Conservation (phyloP, 768 basidiomycete species). For the Collybia mongolica region DNA sequence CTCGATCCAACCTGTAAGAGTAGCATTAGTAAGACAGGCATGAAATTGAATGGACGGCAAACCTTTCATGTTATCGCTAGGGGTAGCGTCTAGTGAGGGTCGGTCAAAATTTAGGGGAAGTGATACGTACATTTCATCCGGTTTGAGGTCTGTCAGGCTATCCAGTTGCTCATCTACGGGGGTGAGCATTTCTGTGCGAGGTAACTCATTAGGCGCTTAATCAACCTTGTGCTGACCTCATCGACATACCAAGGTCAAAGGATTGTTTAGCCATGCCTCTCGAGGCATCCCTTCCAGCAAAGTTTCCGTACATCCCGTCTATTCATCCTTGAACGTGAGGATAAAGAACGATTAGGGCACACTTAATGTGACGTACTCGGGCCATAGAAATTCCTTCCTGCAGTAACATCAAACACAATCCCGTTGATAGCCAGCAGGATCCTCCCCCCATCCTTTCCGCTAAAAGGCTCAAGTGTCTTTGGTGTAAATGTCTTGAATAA, state of each 20-base stretch:
- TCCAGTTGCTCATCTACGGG: constrained; percentile 86
- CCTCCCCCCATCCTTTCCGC: constrained; percentile 60
- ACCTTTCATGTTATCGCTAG: constrained; percentile 92
- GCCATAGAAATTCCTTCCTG: constrained; percentile 90
- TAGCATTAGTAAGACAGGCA: constrained; percentile 1
- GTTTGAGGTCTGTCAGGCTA: constrained; percentile 72
- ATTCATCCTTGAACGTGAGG: too few relatives aligned
- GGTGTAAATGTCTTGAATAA: constrained; percentile 81
- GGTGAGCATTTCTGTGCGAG: constrained; percentile 78
- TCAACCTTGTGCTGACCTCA: background rate
- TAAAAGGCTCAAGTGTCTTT: constrained; percentile 66
- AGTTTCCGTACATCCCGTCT: constrained; percentile 90
- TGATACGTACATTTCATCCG: constrained; percentile 75
- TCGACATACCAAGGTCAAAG: constrained; percentile 76
- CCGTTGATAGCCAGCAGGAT: constrained; percentile 86
- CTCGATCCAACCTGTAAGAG: constrained; percentile 77
- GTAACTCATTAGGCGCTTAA: background rate
- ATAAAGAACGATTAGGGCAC: background rate
- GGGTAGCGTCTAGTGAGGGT: constrained; percentile 8
- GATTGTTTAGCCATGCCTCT: constrained; percentile 98
- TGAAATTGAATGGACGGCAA: constrained; percentile 12
- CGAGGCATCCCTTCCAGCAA: constrained; percentile 95
- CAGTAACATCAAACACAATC: constrained; percentile 90
- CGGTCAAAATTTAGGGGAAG: background rate
- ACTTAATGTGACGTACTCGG: constrained; percentile 64